Percentiles rank a stretch among this genome's conserved stretches.
Evolutionary conservation across 2,329 filamentous ascomycete species (phyloP).

Genomic region (Colletotrichum brevisporum): DNA sequence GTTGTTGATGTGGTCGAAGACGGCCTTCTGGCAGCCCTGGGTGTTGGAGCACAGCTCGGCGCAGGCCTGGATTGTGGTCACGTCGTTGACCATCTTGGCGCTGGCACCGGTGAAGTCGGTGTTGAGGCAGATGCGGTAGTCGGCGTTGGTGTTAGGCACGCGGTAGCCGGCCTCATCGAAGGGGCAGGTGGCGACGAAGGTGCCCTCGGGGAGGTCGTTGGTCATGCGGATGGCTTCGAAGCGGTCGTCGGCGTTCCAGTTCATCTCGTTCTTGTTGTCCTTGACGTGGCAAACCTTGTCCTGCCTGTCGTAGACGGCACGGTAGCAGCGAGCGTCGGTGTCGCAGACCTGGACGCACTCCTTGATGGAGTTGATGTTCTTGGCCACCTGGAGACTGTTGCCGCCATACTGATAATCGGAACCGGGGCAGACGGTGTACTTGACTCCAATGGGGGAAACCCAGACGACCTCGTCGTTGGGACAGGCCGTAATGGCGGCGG

Average conservation of each 20-base stretch:
- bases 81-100: slow-evolving; percentile 28
- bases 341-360: slow-evolving; percentile 38
- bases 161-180: slow-evolving; percentile 31
- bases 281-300: slow-evolving; percentile 35
- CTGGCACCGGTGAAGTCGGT: slow-evolving; percentile 38
- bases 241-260: slow-evolving; percentile 36
- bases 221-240: slow-evolving; percentile 39
- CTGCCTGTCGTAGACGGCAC: slow-evolving; percentile 39
- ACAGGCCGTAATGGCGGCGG: slow-evolving; percentile 36
- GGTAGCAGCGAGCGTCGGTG: slow-evolving; percentile 32
- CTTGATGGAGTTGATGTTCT: slow-evolving; percentile 24
- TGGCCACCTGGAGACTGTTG: slow-evolving; percentile 26
- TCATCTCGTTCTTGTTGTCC: slow-evolving; percentile 33
- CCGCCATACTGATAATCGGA: slow-evolving; percentile 37
- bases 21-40: slow-evolving; percentile 37
- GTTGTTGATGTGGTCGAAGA: slow-evolving; percentile 43
- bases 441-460: slow-evolving; percentile 30
- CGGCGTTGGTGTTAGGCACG: slow-evolving; percentile 20
- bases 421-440: slow-evolving; percentile 40
- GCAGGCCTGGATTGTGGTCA: slow-evolving; percentile 37
- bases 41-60: slow-evolving; percentile 39
- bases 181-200: slow-evolving; percentile 35
- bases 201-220: slow-evolving; percentile 32
- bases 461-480: slow-evolving; percentile 33
- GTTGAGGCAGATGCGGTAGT: slow-evolving; percentile 34